Base-by-base conservation (phyloP, 2,329 filamentous ascomycete species). In the Colletotrichum sublineola region DNA sequence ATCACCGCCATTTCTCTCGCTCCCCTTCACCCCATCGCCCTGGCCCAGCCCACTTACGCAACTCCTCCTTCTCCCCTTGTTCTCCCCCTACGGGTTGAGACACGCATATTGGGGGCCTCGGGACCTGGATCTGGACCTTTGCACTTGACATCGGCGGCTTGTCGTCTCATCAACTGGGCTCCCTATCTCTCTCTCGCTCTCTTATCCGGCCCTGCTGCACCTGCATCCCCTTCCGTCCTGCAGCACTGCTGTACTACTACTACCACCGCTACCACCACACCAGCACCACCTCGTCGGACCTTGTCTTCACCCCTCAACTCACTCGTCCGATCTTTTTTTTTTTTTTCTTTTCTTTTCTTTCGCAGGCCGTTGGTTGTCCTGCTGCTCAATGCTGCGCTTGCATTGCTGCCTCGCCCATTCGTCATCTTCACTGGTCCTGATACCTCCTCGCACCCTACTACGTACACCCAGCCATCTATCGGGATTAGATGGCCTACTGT, bases 81-180 rank as follows among this genome's bases (percentile, higher is more conserved):
- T n/a, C 67, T 24, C 31, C 29, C 29, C 53, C 2, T 55, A 15
- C 36, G 20, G 33, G 2, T 56, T 63, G 52, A 72, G 69, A 72
- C 69, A 72, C 68, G 46, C 65, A 68, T 64, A 42, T 68, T 36
- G 58, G 57, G 44, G 46, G 44, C 65, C 65, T 60, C 38, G 31
- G 18, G 46, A 63, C 58, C 62, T 64, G 62, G 38, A 42, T 56
- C 57, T 44, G 29, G 56, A 50, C 40, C 57, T n/a, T 58, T 56
- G 48, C 12, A 53, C 38, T 50, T 63, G 57, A 64, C 65, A 56
- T 72, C 65, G 69, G 65, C 69, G 65, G 69, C 58, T 72, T 72
- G 65, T 69, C 53, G 60, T 69, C 69, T 68, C 60, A 68, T 72
- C 52, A 44, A 64, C 52, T 44, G 42, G 42, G 42, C 44, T 46